phyloP scores from a whole-genome alignment of 306 rosid genomes.

The Chamaecrista fasciculata region DNA sequence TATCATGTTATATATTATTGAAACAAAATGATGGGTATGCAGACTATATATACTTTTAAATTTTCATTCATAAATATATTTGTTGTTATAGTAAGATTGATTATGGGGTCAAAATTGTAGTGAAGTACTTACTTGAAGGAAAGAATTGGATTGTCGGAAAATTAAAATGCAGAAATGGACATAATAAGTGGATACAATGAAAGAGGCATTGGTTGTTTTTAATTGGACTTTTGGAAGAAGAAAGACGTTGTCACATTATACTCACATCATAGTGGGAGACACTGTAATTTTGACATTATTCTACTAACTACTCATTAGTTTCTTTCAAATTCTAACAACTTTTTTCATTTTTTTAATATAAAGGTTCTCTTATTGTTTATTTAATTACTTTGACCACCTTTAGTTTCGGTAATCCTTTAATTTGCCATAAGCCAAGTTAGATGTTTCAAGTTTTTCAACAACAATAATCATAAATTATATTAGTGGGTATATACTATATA shows the following conservation, averaged over 20 bases:
- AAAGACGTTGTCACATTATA: slow-evolving; percentile 31
- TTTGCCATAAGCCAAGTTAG: no score
- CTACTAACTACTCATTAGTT: slow-evolving; percentile 22
- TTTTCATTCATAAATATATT: no score
- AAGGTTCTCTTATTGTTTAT: neutral
- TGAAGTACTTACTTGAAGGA: slow-evolving; percentile 36
- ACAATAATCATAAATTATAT: no score
- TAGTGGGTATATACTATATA: no score
- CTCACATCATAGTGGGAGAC: no score
- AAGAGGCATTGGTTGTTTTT: slow-evolving; percentile 29
- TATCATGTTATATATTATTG: neutral
- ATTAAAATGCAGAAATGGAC: slow-evolving; percentile 18
- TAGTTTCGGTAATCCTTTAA: neutral
- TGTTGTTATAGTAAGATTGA: no score
- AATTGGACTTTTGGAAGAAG: slow-evolving; percentile 30
- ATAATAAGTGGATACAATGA: slow-evolving; percentile 27
- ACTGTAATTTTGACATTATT: slow-evolving; percentile 26
- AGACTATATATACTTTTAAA: no score
- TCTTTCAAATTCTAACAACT: slow-evolving; percentile 16
- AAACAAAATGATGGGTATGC: slow-evolving; percentile 15
- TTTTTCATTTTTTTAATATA: no score
- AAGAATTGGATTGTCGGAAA: neutral
- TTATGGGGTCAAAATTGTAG: slow-evolving; percentile 38
- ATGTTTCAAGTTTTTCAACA: no score
- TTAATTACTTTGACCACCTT: neutral